These are phyloP conservation scores for Cutaneotrichosporon dermatis DNA, from an alignment of 1,284 basidiomycete genomes.

Conservation along the genomic window DNA sequence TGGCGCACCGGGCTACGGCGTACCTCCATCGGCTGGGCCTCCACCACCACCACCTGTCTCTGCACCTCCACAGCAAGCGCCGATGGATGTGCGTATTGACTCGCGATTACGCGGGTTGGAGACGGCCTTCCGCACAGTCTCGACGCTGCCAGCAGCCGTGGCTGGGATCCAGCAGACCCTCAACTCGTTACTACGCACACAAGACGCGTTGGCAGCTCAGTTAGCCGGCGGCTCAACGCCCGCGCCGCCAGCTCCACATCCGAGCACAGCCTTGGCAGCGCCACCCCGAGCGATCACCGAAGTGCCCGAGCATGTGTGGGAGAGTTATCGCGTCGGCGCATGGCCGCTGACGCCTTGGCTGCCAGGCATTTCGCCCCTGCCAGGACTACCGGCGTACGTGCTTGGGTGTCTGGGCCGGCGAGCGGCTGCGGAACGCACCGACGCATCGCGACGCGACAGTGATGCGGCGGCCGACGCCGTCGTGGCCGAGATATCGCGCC, in stretches of 20 bases:
- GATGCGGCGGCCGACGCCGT: constrained; percentile 28
- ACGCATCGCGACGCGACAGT: constrained; percentile 24
- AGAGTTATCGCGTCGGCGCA: constrained; percentile 36
- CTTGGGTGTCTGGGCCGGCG: constrained; percentile 34
- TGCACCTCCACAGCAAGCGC: neutral
- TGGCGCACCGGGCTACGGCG: constrained; percentile 9
- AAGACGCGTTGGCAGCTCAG: constrained; percentile 12
- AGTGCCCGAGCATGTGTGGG: constrained; percentile 33
- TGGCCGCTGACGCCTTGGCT: constrained; percentile 47
- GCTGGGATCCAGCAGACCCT: constrained; percentile 19
- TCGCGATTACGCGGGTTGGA: constrained; percentile 15
- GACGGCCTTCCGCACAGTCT: constrained; percentile 12
- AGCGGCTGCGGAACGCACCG: constrained; percentile 27
- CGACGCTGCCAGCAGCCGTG: constrained; percentile 12
- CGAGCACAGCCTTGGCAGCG: neutral
- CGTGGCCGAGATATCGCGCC: constrained; percentile 28
- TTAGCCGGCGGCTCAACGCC: neutral
- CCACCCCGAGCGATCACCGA: constrained; percentile 10
- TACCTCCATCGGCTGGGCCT: neutral
- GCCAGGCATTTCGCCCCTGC: constrained; percentile 36
- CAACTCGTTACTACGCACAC: constrained; percentile 10
- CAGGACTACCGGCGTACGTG: constrained; percentile 34
- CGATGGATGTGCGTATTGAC: constrained; percentile 12
- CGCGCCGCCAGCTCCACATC: neutral
- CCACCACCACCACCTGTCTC: constrained; percentile 2